phyloP scores from a whole-genome alignment of 441 rosid genomes.

The Gossypium gossypioides region DNA sequence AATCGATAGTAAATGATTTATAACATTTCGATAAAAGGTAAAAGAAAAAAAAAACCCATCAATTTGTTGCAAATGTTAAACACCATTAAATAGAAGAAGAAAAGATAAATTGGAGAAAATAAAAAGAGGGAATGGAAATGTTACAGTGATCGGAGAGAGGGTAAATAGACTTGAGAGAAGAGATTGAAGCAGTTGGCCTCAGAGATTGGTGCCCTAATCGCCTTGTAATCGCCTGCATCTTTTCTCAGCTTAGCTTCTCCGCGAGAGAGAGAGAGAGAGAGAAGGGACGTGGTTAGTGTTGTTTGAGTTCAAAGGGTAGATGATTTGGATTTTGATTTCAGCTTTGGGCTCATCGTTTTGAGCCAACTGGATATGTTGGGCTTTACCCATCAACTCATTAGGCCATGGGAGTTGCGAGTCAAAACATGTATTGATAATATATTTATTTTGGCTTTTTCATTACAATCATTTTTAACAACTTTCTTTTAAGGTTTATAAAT shows the following conservation, averaged over 20 bases:
- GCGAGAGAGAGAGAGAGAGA: slow-evolving; percentile 17
- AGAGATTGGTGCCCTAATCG: slow-evolving; percentile 51
- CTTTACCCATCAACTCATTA: too few relatives aligned
- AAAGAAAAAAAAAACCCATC: neutral
- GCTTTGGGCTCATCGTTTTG: neutral
- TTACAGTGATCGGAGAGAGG: slow-evolving; percentile 55
- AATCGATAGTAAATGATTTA: neutral
- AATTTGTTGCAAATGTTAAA: neutral
- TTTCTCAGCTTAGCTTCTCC: slow-evolving; percentile 14
- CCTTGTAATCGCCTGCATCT: slow-evolving; percentile 70
- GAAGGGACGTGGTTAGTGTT: neutral
- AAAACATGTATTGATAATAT: too few relatives aligned
- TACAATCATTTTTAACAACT: too few relatives aligned
- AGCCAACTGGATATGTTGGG: neutral
- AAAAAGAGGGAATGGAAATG: slow-evolving; percentile 9
- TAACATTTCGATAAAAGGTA: too few relatives aligned
- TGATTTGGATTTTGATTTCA: neutral
- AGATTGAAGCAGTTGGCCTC: slow-evolving; percentile 31
- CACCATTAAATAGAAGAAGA: slow-evolving; percentile 8
- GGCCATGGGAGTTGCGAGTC: too few relatives aligned
- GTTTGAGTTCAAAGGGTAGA: neutral
- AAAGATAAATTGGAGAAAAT: neutral
- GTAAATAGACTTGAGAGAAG: slow-evolving; percentile 39
- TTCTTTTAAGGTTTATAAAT: too few relatives aligned
- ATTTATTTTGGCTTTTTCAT: too few relatives aligned